Conservation (phyloP, 1,139 yeast species). For the Debaryomycetaceae sp. region DNA sequence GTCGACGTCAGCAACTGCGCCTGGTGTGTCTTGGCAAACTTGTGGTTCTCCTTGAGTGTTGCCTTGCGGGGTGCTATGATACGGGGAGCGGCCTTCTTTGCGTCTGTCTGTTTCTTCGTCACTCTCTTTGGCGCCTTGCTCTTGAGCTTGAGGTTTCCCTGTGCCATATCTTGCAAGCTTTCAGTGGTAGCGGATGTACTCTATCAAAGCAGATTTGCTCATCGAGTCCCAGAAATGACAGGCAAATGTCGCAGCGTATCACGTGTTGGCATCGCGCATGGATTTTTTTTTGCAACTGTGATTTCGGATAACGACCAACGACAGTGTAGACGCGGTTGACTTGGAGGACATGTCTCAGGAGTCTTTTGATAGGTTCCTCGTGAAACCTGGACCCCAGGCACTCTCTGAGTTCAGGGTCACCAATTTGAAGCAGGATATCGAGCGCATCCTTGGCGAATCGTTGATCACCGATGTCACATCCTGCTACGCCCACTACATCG, state of each 20-base stretch:
- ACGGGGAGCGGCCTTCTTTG: constrained; percentile 62
- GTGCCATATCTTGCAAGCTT: too few species aligned
- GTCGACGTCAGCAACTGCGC: constrained; percentile 63
- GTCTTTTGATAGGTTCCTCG: constrained; percentile 24
- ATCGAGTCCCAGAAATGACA: too few species aligned
- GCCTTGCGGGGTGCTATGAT: constrained; percentile 60
- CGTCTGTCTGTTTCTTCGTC: constrained; percentile 44
- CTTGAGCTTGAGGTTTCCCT: constrained; percentile 43
- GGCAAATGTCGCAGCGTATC: too few species aligned
- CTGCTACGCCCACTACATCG: constrained; percentile 73
- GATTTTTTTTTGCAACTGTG: constrained; percentile 2
- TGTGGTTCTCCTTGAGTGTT: constrained; percentile 31
- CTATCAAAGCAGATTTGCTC: too few species aligned
- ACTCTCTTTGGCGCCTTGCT: constrained; percentile 30
- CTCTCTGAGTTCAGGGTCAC: constrained; percentile 78
- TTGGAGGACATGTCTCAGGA: too few species aligned
- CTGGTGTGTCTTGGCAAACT: constrained; percentile 52
- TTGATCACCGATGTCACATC: constrained; percentile 64
- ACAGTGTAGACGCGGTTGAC: too few species aligned
- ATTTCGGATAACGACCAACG: too few species aligned
- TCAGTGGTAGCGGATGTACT: too few species aligned
- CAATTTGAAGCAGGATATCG: constrained; percentile 61
- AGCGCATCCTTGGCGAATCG: constrained; percentile 48
- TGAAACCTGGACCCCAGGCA: constrained; percentile 85
- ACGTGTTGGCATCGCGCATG: constrained; percentile 1